These are phyloP conservation scores for Aristolochia fimbriata DNA, from an alignment of 164 flowering plant genomes.

Conservation along the genomic window DNA sequence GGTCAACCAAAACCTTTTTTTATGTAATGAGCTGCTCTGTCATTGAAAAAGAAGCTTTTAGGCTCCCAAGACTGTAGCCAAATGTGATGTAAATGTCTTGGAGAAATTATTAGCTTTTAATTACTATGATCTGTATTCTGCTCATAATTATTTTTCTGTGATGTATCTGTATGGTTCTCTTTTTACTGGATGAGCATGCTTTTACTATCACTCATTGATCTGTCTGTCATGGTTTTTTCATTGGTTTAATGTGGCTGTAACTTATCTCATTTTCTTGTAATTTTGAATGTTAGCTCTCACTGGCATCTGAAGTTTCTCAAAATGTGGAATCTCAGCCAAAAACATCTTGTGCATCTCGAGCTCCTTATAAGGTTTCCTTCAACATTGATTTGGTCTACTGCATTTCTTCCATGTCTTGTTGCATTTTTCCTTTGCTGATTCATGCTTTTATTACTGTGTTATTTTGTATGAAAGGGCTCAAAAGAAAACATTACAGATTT, in stretches of 20 bases:
- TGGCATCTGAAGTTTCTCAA: conserved; percentile 46
- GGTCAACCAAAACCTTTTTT: too few species aligned
- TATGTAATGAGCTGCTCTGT: too few species aligned
- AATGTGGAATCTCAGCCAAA: conserved; percentile 28
- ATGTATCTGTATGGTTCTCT: not conserved
- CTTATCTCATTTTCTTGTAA: conserved; percentile 2
- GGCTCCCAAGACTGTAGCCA: too few species aligned
- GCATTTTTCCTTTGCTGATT: conserved; percentile 1
- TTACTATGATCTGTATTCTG: not conserved
- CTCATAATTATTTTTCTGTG: not conserved
- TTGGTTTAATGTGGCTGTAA: not conserved
- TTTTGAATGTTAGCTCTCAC: conserved; percentile 42
- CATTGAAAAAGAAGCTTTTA: too few species aligned
- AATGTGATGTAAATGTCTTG: too few species aligned
- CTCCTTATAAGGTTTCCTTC: conserved; percentile 36
- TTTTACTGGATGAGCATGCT: not conserved
- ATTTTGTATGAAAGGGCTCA: conserved; percentile 44
- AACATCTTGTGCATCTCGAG: conserved; percentile 13
- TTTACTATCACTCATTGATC: not conserved
- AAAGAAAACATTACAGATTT: conserved; percentile 56
- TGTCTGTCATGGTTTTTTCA: not conserved
- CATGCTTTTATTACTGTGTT: conserved; percentile 2
- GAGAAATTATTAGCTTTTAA: not conserved
- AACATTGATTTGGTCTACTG: not conserved
- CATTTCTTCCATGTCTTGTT: not conserved